These are phyloP conservation scores for Pestalotiopsis sp. DNA, from an alignment of 2,329 filamentous ascomycete species.

Conservation along the genomic window DNA sequence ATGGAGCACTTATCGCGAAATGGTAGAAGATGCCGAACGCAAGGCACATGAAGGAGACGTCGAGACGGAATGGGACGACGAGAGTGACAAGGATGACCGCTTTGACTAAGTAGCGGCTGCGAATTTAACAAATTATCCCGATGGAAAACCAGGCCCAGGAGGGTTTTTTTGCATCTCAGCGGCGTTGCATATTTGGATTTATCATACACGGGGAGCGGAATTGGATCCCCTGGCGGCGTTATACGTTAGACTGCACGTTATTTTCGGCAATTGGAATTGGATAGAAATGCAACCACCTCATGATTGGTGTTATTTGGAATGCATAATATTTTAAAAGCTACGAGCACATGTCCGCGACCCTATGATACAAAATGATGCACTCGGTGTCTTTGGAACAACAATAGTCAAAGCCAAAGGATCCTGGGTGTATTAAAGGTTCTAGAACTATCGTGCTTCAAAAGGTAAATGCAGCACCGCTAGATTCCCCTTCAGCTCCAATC, in stretches of 20 bases:
- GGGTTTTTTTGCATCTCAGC: not conserved
- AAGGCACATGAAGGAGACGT: slow-evolving; percentile 39
- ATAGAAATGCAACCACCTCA: too few relatives aligned
- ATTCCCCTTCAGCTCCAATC: not conserved
- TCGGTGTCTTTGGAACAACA: too few relatives aligned
- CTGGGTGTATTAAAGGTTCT: not conserved
- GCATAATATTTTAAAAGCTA: too few relatives aligned
- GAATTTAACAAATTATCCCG: not conserved
- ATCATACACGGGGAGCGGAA: not conserved
- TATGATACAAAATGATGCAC: too few relatives aligned
- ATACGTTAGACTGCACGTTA: too few relatives aligned
- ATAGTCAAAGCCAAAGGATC: not conserved
- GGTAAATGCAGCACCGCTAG: not conserved
- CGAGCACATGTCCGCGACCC: too few relatives aligned
- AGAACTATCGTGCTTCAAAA: not conserved
- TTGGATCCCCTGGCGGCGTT: not conserved
- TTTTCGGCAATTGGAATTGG: too few relatives aligned
- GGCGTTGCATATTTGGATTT: not conserved
- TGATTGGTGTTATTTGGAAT: too few relatives aligned
- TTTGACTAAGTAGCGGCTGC: slow-evolving; percentile 1
- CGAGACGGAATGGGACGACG: slow-evolving; percentile 43
- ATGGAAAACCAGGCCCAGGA: not conserved
- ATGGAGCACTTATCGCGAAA: slow-evolving; percentile 91
- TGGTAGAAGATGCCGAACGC: slow-evolving; percentile 78
- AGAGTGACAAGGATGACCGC: slow-evolving; percentile 41